Evolutionary conservation across 345 rosid genomes (phyloP), one percentile per base, ranked within the genome.

Genomic region (Camelina sativa): DNA sequence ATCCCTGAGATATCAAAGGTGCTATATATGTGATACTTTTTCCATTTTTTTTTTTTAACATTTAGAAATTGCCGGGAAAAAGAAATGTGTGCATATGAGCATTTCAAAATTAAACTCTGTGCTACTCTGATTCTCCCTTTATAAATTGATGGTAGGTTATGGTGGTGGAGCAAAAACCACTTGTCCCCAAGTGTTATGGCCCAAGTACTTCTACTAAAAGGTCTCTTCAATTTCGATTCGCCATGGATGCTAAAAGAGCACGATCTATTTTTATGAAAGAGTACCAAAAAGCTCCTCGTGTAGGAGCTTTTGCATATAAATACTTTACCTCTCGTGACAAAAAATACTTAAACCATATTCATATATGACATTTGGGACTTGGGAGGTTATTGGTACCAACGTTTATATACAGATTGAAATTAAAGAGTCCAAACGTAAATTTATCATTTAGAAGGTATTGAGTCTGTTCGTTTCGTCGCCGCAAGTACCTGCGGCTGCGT

Each of bases 251-350:
- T 55, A 38, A 22, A 8, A 76, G 44, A 54, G 48, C 28, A 34
- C 40, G 47, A 62, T 76, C 79, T 44, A 12, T 62, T 44, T 76
- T 76, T 69, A 7, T 55, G 53, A 55, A 69, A 63, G 80, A 69
- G 7, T 70, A 40, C 60, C 75, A 76, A 17, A 76, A 76, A 69
- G 52, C 47, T 2, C 65, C 75, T 55, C 71, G 80, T 62, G 75
- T 76, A 13, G 80, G 80, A 69, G 60, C 65, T 55, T 52, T 13
- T 40, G 80, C 80, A 16, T 76, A 22, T 35, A 70, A 63, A 35
- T 71, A 55, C 10, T 76, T 69, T 55, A 76, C 80, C 8, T 69
- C 66, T 32, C 80, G 80, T 50, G 80, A 76, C 71, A 76, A 76
- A 70, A 67, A 44, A 7, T 76, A 76, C 40, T 17, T 38, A 20